A percentile compares a stretch with the other conserved stretches of the same genome.
Conservation (phyloP, 306 rosid genomes). For the Acmispon strigosus region DNA sequence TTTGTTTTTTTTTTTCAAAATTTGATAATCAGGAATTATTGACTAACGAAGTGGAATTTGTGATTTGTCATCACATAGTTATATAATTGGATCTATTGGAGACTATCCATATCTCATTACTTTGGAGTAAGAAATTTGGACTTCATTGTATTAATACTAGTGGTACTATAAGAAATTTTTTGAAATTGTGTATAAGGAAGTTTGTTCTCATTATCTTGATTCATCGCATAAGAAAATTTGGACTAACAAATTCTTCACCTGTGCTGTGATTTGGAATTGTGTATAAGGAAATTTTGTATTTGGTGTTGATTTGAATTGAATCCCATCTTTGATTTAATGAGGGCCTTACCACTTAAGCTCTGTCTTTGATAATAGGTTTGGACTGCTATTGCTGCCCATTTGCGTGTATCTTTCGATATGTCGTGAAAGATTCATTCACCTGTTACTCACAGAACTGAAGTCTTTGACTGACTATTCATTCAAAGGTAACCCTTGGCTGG, state of each 20-base stretch:
- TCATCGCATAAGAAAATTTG: too few relatives aligned
- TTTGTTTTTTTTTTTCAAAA: too few relatives aligned
- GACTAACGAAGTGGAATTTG: not conserved
- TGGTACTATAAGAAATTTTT: too few relatives aligned
- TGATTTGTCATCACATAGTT: not conserved
- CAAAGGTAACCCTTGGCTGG: not conserved
- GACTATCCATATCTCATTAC: not conserved
- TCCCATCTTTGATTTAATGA: not conserved
- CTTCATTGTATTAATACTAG: not conserved
- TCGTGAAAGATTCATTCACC: not conserved
- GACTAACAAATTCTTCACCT: too few relatives aligned
- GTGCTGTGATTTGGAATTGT: not conserved
- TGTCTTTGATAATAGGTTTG: not conserved
- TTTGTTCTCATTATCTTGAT: too few relatives aligned
- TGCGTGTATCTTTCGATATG: not conserved
- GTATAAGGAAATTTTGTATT: too few relatives aligned
- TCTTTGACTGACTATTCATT: not conserved
- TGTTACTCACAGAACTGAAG: not conserved
- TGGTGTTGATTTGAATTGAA: not conserved
- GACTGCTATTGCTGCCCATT: not conserved
- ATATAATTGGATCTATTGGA: not conserved
- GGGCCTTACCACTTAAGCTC: not conserved
- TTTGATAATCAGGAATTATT: not conserved
- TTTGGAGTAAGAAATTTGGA: not conserved
- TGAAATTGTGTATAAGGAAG: not conserved